Evolutionary conservation across 2,329 filamentous ascomycete species (phyloP).

Genomic region (Ophiostoma quercus): DNA sequence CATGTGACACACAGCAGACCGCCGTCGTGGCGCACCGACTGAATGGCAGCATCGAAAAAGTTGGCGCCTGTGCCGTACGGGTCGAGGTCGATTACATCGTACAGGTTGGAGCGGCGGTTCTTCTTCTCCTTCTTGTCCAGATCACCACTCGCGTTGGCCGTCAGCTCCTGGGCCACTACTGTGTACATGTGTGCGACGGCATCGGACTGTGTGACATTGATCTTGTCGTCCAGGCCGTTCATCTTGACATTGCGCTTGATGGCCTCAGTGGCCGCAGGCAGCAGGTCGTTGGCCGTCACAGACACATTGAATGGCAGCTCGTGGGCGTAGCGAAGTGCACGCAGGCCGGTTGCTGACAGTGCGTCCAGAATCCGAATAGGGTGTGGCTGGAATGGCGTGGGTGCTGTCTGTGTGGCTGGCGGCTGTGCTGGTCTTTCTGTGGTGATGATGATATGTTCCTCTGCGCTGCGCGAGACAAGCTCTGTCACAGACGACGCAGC

Average conservation of each 20-base stretch:
- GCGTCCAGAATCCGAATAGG: slow-evolving; percentile 87
- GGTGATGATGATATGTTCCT: background rate
- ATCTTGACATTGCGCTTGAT: slow-evolving; percentile 82
- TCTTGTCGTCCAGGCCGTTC: slow-evolving; percentile 67
- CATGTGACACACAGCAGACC: slow-evolving; percentile 93
- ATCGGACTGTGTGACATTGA: slow-evolving; percentile 71
- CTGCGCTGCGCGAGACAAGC: slow-evolving; percentile 8
- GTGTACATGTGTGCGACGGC: slow-evolving; percentile 89
- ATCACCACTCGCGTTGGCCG: slow-evolving; percentile 30
- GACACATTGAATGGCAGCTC: slow-evolving; percentile 81
- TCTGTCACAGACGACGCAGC: slow-evolving; percentile 16
- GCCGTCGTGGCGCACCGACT: slow-evolving; percentile 75
- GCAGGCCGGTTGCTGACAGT: slow-evolving; percentile 85
- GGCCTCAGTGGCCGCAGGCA: slow-evolving; percentile 66
- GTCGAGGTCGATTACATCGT: slow-evolving; percentile 94
- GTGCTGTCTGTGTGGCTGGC: slow-evolving; percentile 30
- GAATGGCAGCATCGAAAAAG: slow-evolving; percentile 86
- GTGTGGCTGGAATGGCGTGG: slow-evolving; percentile 29
- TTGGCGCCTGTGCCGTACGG: slow-evolving; percentile 91
- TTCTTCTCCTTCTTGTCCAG: slow-evolving; percentile 3
- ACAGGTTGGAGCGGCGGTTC: slow-evolving; percentile 36
- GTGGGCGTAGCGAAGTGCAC: slow-evolving; percentile 83
- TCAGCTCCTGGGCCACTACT: slow-evolving; percentile 51
- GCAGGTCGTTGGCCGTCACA: slow-evolving; percentile 86
- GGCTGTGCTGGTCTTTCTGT: slow-evolving; percentile 22